phyloP scores from a whole-genome alignment of 495 filamentous ascomycete genomes.

The Penicillium chermesinum region DNA sequence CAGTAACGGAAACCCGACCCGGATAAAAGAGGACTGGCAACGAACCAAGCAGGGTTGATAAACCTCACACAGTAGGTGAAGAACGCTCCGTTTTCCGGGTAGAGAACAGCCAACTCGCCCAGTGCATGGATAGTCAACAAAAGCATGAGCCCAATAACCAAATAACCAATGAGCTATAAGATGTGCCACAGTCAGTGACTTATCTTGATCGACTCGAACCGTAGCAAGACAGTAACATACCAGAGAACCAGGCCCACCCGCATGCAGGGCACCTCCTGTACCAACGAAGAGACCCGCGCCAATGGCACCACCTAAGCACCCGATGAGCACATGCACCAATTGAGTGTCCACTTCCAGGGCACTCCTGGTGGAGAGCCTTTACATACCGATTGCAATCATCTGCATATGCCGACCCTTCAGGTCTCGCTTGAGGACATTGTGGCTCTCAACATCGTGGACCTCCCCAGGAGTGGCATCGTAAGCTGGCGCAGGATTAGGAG shows the following conservation, averaged over 20 bases:
- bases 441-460: slow-evolving; percentile 43
- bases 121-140: slow-evolving; percentile 58
- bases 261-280: slow-evolving; percentile 38
- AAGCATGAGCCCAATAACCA: slow-evolving; percentile 51
- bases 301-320: slow-evolving; percentile 43
- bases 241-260: slow-evolving; percentile 40
- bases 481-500: not conserved
- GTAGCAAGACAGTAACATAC: no score
- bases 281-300: slow-evolving; percentile 51
- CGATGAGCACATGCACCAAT: not conserved
- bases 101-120: slow-evolving; percentile 65
- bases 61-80: slow-evolving; percentile 53
- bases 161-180: slow-evolving; percentile 40
- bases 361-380: no score
- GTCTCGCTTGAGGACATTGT: slow-evolving; percentile 40
- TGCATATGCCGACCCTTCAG: slow-evolving; percentile 61
- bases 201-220: not conserved
- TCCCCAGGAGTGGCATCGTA: slow-evolving; percentile 5
- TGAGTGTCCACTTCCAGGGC: no score
- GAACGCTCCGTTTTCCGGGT: slow-evolving; percentile 61
- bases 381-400: slow-evolving; percentile 66
- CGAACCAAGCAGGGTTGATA: slow-evolving; percentile 51
- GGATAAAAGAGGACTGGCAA: not conserved
- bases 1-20: no score
- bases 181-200: not conserved